Percentiles rank a stretch among this genome's conserved stretches.
Evolutionary conservation across 306 rosid genomes (phyloP).

Genomic region (Glycine tomentella): DNA sequence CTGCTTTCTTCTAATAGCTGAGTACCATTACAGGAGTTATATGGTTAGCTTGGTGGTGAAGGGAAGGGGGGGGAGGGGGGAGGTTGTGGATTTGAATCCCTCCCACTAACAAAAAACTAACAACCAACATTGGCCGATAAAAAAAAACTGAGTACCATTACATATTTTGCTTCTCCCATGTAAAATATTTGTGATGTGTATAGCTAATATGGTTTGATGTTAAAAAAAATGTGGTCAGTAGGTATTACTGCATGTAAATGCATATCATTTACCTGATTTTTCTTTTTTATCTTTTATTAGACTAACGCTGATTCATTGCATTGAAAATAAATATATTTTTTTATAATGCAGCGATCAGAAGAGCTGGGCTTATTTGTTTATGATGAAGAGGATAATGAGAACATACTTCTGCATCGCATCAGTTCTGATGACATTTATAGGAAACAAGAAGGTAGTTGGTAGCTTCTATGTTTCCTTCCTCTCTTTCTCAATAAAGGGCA

Average conservation of each 20-base stretch:
- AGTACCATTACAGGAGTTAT: too few species aligned
- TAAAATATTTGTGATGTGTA: background rate
- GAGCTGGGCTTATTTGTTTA: slow-evolving; percentile 85
- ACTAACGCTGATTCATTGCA: slow-evolving; percentile 18
- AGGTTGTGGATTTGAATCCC: too few species aligned
- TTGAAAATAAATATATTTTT: slow-evolving; percentile 37
- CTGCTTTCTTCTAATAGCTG: slow-evolving; percentile 13
- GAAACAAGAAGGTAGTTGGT: slow-evolving; percentile 91
- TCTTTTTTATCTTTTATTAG: slow-evolving; percentile 7
- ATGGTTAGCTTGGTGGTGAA: too few species aligned
- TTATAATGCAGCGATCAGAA: slow-evolving; percentile 80
- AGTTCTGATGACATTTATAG: slow-evolving; percentile 84
- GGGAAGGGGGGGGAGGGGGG: too few species aligned
- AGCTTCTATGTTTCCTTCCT: slow-evolving; percentile 16
- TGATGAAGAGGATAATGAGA: slow-evolving; percentile 91
- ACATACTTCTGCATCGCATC: slow-evolving; percentile 85
- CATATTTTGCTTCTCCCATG: slow-evolving; percentile 1
- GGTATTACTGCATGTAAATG: slow-evolving; percentile 22
- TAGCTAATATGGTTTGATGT: slow-evolving; percentile 8
- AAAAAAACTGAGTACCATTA: background rate
- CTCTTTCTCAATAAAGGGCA: slow-evolving; percentile 14
- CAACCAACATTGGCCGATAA: too few species aligned
- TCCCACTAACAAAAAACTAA: too few species aligned
- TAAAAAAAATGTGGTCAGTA: slow-evolving; percentile 8
- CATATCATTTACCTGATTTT: slow-evolving; percentile 25